Evolutionary conservation across 768 basidiomycete species (phyloP).

Genomic region (Mycena haematopus): DNA sequence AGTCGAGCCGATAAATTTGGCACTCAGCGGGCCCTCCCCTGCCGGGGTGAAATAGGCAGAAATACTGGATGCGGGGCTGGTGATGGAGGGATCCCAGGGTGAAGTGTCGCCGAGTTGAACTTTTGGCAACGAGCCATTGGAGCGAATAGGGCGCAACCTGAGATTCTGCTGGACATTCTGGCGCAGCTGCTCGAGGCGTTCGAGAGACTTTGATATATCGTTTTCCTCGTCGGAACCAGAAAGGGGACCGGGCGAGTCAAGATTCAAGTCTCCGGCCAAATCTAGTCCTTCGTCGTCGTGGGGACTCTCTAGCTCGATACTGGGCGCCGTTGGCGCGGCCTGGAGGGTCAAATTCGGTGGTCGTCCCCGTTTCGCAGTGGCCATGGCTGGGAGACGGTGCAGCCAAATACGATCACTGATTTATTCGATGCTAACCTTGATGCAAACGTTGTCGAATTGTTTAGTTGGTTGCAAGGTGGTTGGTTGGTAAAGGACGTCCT

Average conservation of each 20-base stretch:
- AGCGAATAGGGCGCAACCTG: constrained; percentile 77
- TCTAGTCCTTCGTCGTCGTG: constrained; percentile 43
- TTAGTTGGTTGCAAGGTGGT: background rate
- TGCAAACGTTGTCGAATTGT: background rate
- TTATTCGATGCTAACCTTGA: background rate
- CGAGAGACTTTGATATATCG: constrained; percentile 73
- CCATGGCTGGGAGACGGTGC: constrained; percentile 8
- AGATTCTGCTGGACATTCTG: constrained; percentile 79
- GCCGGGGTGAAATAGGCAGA: constrained; percentile 27
- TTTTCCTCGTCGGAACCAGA: constrained; percentile 50
- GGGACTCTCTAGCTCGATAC: constrained; percentile 45
- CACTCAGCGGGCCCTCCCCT: constrained; percentile 35
- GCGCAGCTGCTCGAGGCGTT: constrained; percentile 70
- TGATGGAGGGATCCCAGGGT: constrained; percentile 29
- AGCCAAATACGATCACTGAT: background rate
- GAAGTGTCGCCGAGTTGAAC: constrained; percentile 36
- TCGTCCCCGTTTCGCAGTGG: constrained; percentile 47
- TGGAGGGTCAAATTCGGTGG: constrained; percentile 60
- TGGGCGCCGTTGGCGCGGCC: constrained; percentile 34
- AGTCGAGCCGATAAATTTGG: constrained; percentile 36
- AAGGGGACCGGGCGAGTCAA: constrained; percentile 37
- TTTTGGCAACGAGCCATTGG: constrained; percentile 58
- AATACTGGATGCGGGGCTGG: constrained; percentile 27
- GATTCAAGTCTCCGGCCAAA: constrained; percentile 42
- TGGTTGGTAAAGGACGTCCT: too few species aligned